Conservation (phyloP, 2,329 filamentous ascomycete species). For the Blumeriella jaapii region DNA sequence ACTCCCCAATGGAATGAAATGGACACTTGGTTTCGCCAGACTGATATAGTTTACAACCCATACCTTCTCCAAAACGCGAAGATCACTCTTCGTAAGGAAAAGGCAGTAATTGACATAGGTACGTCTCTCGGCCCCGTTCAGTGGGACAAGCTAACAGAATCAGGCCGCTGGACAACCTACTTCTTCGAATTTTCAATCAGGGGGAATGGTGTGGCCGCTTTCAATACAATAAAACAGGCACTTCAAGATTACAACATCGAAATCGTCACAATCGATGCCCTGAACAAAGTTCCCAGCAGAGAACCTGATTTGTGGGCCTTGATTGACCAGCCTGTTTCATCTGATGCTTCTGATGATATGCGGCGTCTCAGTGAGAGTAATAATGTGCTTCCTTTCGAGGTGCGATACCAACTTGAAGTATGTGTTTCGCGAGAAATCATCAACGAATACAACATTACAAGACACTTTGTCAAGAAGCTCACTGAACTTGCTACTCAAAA, state of each 20-base stretch:
- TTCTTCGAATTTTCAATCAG: conserved; percentile 34
- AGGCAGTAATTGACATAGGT: conserved; percentile 46
- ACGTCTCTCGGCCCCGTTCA: neutral
- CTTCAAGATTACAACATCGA: conserved; percentile 65
- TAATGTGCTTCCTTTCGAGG: conserved; percentile 48
- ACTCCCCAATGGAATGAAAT: conserved; percentile 40
- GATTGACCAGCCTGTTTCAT: conserved; percentile 24
- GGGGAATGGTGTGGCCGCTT: conserved; percentile 18
- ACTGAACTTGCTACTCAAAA: conserved; percentile 34
- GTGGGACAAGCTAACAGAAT: conserved; percentile 5
- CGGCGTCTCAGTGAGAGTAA: conserved; percentile 22
- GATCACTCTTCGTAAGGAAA: conserved; percentile 35
- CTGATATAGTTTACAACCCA: conserved; percentile 42
- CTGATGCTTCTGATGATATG: conserved; percentile 12
- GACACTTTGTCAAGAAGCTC: conserved; percentile 56
- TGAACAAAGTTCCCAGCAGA: conserved; percentile 31
- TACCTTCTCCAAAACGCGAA: conserved; percentile 27
- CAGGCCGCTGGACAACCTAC: conserved; percentile 53
- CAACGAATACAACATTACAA: conserved; percentile 61
- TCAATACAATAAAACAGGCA: conserved; percentile 16
- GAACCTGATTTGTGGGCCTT: conserved; percentile 33
- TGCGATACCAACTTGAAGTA: conserved; percentile 85
- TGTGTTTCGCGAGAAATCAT: conserved; percentile 74
- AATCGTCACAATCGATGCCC: conserved; percentile 32
- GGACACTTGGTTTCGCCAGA: conserved; percentile 52